Base-by-base conservation (phyloP, 768 basidiomycete species). In the Mycena sanguinolenta region DNA sequence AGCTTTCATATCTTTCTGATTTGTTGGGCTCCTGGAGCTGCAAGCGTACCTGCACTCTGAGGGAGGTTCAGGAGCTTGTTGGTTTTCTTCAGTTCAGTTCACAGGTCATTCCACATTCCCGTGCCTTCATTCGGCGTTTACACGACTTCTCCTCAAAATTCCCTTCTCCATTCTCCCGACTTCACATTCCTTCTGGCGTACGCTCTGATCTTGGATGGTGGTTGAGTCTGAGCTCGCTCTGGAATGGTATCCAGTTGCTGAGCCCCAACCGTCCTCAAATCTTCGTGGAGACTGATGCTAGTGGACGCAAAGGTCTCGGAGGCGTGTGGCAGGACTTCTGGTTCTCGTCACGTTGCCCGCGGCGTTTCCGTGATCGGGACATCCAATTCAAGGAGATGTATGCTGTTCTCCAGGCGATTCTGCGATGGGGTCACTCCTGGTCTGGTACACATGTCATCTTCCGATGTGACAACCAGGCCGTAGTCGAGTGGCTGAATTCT, bases 311-410 rank as follows among this genome's bases (percentile, higher is more conserved):
- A 39, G 39, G 39, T 39, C 39, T 39, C 16, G 39, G 39, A 7
- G 39, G 39, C 3, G 39, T 39, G 10, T 74, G 70, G 46, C 70
- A 69, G 3, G 16, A 58, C 23, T 19, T 14, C 3, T 81, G 79
- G 79, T 82, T 80, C 69, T 73, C 78, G 0, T 58, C 73, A 0
- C 69, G 74, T 0, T 50, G 70, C 13, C 78, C 82, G 19, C 52
- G 77, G 1, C 77, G 75, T 32, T 76, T 72, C 39, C 75, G 75
- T n/a, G 23, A 19, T 0, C 38, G 58, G 0, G 75, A 82, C 59
- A 82, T 83, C 13, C 79, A 81, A 57, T 79, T 80, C 73, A 83
- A 83, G 64, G 81, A 82, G 60, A 59, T 79, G 0, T 77, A 60
- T 53, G 80, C 82, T 0, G 75, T 82, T 0, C 68, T 81, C 1